phyloP scores from a whole-genome alignment of 345 rosid genomes.

The Theobroma cacao region DNA sequence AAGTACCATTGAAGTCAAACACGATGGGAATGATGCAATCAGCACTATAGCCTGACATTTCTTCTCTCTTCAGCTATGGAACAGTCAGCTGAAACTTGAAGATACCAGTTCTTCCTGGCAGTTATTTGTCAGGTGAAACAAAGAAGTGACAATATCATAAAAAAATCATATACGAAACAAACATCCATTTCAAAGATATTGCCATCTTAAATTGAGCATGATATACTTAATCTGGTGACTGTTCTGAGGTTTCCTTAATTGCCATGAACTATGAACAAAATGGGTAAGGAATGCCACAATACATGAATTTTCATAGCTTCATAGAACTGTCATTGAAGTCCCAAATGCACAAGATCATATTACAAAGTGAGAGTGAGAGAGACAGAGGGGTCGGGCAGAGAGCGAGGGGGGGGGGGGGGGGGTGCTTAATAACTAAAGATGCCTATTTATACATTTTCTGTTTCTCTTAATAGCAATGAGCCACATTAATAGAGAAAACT shows the following conservation, averaged over 20 bases:
- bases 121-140: not conserved
- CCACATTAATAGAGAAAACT: not conserved
- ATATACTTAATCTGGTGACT: not conserved
- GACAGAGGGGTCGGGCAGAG: too few relatives aligned
- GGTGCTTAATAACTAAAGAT: not conserved
- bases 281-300: not conserved
- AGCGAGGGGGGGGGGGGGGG: not conserved
- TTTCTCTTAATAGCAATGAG: not conserved
- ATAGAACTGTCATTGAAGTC: not conserved
- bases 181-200: not conserved
- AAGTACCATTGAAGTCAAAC: not conserved
- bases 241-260: not conserved
- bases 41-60: not conserved
- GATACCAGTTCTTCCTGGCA: not conserved
- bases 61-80: not conserved
- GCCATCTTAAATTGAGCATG: not conserved
- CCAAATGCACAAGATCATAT: not conserved
- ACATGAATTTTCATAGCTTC: not conserved
- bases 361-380: not conserved
- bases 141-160: not conserved
- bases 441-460: constrained; percentile 6
- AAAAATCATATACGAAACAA: not conserved
- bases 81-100: not conserved
- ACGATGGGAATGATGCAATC: not conserved
- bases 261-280: not conserved